A percentile compares a stretch with the other conserved stretches of the same genome.
Conservation (phyloP, 2,329 filamentous ascomycete species). For the Atkinsonella texensis region DNA sequence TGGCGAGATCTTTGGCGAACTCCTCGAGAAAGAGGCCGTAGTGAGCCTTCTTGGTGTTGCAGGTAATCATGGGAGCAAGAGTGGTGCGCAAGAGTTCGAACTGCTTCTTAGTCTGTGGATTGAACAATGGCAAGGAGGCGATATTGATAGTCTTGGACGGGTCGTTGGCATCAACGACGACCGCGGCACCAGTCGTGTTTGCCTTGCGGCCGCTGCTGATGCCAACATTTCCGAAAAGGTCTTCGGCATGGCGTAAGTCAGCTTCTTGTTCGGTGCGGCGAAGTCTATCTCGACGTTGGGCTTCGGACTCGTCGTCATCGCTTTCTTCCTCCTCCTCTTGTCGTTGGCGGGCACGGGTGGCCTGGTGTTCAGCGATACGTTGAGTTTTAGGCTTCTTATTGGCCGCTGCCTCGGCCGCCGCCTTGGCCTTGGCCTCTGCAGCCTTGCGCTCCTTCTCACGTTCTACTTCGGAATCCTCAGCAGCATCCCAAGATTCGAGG, state of each 20-base stretch:
- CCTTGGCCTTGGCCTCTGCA: slow-evolving; percentile 76
- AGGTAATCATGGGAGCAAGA: slow-evolving; percentile 64
- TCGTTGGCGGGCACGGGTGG: slow-evolving; percentile 41
- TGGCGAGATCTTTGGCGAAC: slow-evolving; percentile 74
- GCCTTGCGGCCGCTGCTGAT: slow-evolving; percentile 54
- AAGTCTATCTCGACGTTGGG: slow-evolving; percentile 61
- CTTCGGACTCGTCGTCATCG: slow-evolving; percentile 60
- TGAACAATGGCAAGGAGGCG: slow-evolving; percentile 69
- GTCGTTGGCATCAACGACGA: slow-evolving; percentile 60
- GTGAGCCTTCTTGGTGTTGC: slow-evolving; percentile 75
- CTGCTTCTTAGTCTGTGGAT: slow-evolving; percentile 74
- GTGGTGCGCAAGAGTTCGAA: slow-evolving; percentile 70
- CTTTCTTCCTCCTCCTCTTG: slow-evolving; percentile 43
- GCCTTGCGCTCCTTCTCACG: slow-evolving; percentile 88
- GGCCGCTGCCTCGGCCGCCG: slow-evolving; percentile 74
- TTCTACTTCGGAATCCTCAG: slow-evolving; percentile 93
- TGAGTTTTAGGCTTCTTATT: slow-evolving; percentile 83
- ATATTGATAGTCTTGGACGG: slow-evolving; percentile 74
- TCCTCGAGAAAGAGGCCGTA: slow-evolving; percentile 87
- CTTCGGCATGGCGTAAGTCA: slow-evolving; percentile 80
- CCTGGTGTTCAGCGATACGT: slow-evolving; percentile 70
- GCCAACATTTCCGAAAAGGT: slow-evolving; percentile 72
- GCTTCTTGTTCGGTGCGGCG: slow-evolving; percentile 73
- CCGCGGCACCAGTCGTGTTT: slow-evolving; percentile 49
- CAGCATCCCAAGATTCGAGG: slow-evolving; percentile 92